Evolutionary conservation across 2,329 filamentous ascomycete species (phyloP).

Genomic region (Aspergillus sp.): DNA sequence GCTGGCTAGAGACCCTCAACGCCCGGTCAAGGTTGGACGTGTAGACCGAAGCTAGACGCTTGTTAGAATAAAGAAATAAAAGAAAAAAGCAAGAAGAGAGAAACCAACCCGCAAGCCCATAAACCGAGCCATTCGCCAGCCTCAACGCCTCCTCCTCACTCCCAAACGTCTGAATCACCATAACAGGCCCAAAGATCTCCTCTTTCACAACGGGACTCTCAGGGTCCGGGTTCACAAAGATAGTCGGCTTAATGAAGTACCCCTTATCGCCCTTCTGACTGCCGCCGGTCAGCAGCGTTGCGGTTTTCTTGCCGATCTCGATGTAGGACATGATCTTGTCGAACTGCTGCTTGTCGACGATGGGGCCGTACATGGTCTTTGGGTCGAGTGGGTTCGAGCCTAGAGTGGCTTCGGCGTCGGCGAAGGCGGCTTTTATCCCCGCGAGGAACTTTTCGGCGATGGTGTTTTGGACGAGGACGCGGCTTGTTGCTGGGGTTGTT

Average conservation of each 20-base stretch:
- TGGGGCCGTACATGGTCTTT: constrained; percentile 7
- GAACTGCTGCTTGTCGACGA: constrained; percentile 12
- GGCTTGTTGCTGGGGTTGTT: constrained; percentile 17
- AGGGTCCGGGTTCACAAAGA: constrained; percentile 7
- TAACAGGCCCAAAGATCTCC: constrained; percentile 13
- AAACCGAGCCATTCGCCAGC: constrained; percentile 7
- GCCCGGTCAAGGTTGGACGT: constrained; percentile 9
- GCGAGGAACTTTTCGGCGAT: constrained; percentile 18
- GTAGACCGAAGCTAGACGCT: background rate
- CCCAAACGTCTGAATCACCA: constrained; percentile 11
- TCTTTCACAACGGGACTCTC: constrained; percentile 5
- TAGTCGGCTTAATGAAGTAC: constrained; percentile 13
- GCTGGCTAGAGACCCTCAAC: constrained; percentile 6
- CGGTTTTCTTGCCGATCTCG: constrained; percentile 5
- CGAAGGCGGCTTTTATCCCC: constrained; percentile 11
- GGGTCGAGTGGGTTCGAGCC: constrained; percentile 1
- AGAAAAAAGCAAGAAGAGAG: background rate
- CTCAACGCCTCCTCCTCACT: constrained; percentile 10
- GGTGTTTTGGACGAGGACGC: constrained; percentile 22
- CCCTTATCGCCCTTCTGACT: constrained; percentile 2
- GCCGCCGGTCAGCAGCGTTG: constrained; percentile 5
- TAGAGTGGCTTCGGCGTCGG: background rate
- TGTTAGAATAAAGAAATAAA: background rate
- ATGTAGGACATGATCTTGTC: constrained; percentile 12
- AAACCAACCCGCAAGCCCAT: constrained; percentile 3